phyloP scores from a whole-genome alignment of 169 alveolate genomes.

The Plasmodium gallinaceum region DNA sequence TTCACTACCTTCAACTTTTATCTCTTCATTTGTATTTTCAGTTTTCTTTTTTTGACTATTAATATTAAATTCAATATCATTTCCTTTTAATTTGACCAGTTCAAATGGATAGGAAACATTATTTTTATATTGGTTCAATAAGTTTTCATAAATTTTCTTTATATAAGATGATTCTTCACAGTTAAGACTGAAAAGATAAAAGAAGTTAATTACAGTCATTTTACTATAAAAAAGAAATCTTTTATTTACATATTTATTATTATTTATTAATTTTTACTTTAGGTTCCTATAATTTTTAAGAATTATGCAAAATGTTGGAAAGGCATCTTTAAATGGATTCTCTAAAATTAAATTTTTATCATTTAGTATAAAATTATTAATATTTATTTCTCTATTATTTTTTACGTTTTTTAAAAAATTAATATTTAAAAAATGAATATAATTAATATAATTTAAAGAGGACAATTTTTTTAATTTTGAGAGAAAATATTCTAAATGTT shows the following conservation, averaged over 20 bases:
- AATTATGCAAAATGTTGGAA: conserved; percentile 38
- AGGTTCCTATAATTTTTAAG: not conserved
- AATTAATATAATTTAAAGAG: conserved; percentile 29
- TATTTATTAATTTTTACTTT: not conserved
- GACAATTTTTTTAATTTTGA: conserved; percentile 42
- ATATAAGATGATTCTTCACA: not conserved
- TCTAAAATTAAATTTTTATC: conserved; percentile 36
- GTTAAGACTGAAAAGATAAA: not conserved
- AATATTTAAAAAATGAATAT: conserved; percentile 29
- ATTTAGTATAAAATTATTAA: conserved; percentile 7
- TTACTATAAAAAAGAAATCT: too few species aligned
- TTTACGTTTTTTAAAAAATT: conserved; percentile 35
- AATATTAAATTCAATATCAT: not conserved
- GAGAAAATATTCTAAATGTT: conserved; percentile 19
- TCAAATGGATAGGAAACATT: not conserved
- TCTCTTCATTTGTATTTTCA: not conserved
- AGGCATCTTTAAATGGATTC: conserved; percentile 42
- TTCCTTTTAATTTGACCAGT: not conserved
- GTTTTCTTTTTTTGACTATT: not conserved
- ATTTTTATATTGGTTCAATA: conserved; percentile 3
- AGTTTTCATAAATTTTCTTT: not conserved
- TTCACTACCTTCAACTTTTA: not conserved
- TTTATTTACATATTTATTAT: not conserved
- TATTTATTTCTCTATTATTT: not conserved
- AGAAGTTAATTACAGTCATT: not conserved